phyloP scores from a whole-genome alignment of 2,329 filamentous ascomycete species.

The Cytospora leucostoma region DNA sequence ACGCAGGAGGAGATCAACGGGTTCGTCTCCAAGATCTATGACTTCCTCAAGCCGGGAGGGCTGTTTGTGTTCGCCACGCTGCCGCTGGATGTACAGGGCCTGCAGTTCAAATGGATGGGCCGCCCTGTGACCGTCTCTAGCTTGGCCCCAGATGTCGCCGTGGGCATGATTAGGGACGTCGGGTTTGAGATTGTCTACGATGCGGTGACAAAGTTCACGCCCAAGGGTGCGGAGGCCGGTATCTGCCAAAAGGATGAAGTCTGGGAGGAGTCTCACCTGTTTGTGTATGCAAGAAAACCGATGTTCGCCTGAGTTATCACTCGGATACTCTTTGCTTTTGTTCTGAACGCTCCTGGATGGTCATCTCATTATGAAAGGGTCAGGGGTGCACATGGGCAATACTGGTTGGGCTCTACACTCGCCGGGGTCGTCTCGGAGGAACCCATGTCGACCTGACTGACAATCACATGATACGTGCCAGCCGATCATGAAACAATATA shows the following conservation, averaged over 20 bases:
- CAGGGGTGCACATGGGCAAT: neutral
- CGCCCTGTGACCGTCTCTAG: conserved; percentile 33
- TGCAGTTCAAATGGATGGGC: conserved; percentile 34
- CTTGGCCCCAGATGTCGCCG: conserved; percentile 30
- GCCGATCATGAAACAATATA: too few species aligned
- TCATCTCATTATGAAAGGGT: neutral
- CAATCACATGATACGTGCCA: too few species aligned
- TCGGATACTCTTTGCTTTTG: neutral
- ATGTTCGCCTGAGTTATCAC: neutral
- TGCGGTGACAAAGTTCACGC: conserved; percentile 29
- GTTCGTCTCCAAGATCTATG: conserved; percentile 24
- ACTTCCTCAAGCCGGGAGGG: conserved; percentile 28
- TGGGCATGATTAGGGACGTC: conserved; percentile 27
- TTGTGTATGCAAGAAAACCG: conserved; percentile 34
- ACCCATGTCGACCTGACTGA: too few species aligned
- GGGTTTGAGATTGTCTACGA: conserved; percentile 31
- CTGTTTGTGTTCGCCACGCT: conserved; percentile 31
- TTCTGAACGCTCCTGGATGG: neutral
- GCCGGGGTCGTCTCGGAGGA: too few species aligned
- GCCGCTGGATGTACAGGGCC: conserved; percentile 31
- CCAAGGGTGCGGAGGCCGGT: conserved; percentile 31
- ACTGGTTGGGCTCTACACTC: neutral
- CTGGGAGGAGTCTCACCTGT: conserved; percentile 36
- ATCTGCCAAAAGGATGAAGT: conserved; percentile 33
- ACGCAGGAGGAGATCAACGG: conserved; percentile 33